Percentiles rank a stretch among this genome's conserved stretches.
phyloP scores from a whole-genome alignment of 2,329 filamentous ascomycete species.

The Calonectria honghensis region DNA sequence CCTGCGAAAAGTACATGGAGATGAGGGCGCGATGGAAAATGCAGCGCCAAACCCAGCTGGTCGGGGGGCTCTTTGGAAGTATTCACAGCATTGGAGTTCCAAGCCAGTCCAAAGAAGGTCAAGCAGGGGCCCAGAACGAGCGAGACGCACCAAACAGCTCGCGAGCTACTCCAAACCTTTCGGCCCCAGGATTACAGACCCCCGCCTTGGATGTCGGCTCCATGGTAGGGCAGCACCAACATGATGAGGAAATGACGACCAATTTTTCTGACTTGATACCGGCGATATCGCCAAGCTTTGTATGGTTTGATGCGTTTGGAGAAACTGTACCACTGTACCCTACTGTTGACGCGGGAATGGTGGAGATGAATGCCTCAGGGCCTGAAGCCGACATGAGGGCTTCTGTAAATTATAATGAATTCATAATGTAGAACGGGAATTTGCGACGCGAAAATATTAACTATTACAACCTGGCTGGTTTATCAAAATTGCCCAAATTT shows the following conservation, averaged over 20 bases:
- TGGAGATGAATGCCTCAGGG: conserved; percentile 35
- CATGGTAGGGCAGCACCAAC: conserved; percentile 30
- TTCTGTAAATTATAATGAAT: conserved; percentile 36
- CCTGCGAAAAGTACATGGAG: conserved; percentile 52
- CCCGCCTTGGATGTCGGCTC: not conserved
- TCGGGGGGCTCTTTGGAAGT: conserved; percentile 51
- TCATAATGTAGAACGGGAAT: conserved; percentile 20
- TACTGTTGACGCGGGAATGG: conserved; percentile 51
- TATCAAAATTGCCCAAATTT: not conserved
- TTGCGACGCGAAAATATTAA: not conserved
- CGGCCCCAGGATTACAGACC: conserved; percentile 22
- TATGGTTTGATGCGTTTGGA: conserved; percentile 54
- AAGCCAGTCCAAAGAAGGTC: not conserved
- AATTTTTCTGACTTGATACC: conserved; percentile 48
- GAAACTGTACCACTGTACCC: conserved; percentile 54
- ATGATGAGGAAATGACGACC: conserved; percentile 34
- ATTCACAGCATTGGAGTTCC: conserved; percentile 50
- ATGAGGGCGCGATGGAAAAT: conserved; percentile 49
- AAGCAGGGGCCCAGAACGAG: not conserved
- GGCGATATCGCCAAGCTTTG: conserved; percentile 52
- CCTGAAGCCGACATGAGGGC: conserved; percentile 7
- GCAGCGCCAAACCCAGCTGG: conserved; percentile 50
- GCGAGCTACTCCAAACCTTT: conserved; percentile 8
- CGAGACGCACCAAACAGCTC: conserved; percentile 23
- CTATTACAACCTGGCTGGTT: not conserved